Conservation (phyloP, 805 yeast genomes). For the Yarrowia yakushimensis region DNA sequence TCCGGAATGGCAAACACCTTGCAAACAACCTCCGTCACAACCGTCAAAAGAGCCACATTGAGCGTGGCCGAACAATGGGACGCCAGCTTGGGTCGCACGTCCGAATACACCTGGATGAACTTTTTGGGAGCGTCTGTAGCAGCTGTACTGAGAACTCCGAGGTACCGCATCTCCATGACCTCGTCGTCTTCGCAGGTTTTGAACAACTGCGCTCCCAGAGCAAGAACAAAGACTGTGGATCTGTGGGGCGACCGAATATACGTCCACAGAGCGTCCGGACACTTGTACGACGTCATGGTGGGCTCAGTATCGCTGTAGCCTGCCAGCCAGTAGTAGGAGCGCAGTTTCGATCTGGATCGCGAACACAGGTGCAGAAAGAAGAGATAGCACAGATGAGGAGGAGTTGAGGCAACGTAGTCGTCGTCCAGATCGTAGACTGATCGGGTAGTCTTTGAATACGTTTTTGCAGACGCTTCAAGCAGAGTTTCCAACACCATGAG, state of each 20-base stretch:
- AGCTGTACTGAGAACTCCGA: slow-evolving; percentile 29
- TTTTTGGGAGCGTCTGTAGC: neutral
- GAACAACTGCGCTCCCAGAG: slow-evolving; percentile 33
- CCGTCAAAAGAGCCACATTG: slow-evolving; percentile 1
- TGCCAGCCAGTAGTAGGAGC: slow-evolving; percentile 33
- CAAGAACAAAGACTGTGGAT: slow-evolving; percentile 30
- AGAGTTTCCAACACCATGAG: slow-evolving; percentile 31
- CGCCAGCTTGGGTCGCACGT: slow-evolving; percentile 16
- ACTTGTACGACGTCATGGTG: slow-evolving; percentile 15
- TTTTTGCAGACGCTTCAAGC: slow-evolving; percentile 32
- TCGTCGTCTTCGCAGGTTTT: slow-evolving; percentile 29
- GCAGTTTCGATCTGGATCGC: slow-evolving; percentile 30
- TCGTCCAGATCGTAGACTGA: slow-evolving; percentile 6
- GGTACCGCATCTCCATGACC: slow-evolving; percentile 29
- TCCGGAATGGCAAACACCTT: slow-evolving; percentile 12
- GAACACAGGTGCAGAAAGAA: slow-evolving; percentile 33
- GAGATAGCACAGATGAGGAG: slow-evolving; percentile 32
- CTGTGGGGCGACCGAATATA: slow-evolving; percentile 28
- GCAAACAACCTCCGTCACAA: slow-evolving; percentile 18
- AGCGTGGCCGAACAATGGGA: slow-evolving; percentile 10
- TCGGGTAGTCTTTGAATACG: slow-evolving; percentile 23
- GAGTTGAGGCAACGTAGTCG: neutral
- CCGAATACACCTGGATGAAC: slow-evolving; percentile 21
- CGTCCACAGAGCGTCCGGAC: slow-evolving; percentile 30
- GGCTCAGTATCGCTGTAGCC: slow-evolving; percentile 32